These are phyloP conservation scores for Septoria linicola DNA, from an alignment of 2,329 filamentous ascomycete species.

Conservation along the genomic window DNA sequence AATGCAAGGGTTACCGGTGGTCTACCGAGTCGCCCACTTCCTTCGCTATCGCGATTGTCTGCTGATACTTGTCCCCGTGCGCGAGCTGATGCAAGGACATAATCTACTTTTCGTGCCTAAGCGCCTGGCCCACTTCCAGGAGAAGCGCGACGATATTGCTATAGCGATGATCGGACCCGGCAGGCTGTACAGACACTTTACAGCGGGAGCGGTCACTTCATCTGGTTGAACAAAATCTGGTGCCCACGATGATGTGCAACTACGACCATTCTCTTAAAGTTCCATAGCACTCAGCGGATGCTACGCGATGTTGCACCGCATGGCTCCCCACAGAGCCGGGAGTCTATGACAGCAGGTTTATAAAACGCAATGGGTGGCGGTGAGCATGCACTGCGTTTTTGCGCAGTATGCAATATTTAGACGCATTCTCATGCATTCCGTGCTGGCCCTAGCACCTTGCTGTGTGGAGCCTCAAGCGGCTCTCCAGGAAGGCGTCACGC, in stretches of 20 bases:
- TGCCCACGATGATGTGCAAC: background rate
- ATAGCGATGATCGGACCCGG: background rate
- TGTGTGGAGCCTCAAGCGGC: too few relatives aligned
- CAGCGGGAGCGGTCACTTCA: background rate
- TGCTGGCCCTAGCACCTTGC: too few relatives aligned
- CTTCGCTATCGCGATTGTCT: background rate
- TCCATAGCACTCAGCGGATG: too few relatives aligned
- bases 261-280: too few relatives aligned
- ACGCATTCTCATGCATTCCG: too few relatives aligned
- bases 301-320: too few relatives aligned
- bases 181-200: background rate
- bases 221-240: background rate
- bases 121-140: background rate
- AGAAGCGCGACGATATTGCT: background rate
- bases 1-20: background rate
- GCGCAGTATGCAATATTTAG: too few relatives aligned
- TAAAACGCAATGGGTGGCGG: too few relatives aligned
- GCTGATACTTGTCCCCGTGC: background rate
- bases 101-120: background rate
- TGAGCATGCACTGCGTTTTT: too few relatives aligned
- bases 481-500: background rate
- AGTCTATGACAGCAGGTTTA: too few relatives aligned
- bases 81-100: background rate
- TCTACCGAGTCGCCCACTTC: background rate
- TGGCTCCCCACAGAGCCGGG: too few relatives aligned